phyloP scores from a whole-genome alignment of 768 basidiomycete genomes.

The Phallus indusiatus region DNA sequence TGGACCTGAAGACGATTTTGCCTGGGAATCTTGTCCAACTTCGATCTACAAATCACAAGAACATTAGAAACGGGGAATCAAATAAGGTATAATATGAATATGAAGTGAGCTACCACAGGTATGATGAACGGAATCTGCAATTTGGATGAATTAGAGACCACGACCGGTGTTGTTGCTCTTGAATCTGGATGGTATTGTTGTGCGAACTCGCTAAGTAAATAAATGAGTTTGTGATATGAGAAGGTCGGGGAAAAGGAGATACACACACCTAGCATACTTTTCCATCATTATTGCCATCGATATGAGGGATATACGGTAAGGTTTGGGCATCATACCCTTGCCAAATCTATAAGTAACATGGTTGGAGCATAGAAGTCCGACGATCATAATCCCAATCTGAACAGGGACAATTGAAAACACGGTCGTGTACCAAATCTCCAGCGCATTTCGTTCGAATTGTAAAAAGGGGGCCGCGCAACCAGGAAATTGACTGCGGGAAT shows the following conservation, averaged over 20 bases:
- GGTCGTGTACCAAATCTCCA: conserved; percentile 56
- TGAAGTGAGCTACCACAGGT: too few relatives aligned
- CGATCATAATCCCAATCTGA: conserved; percentile 55
- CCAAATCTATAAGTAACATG: conserved; percentile 83
- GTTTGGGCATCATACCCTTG: conserved; percentile 83
- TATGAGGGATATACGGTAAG: conserved; percentile 45
- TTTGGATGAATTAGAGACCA: neutral
- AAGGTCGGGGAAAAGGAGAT: too few relatives aligned
- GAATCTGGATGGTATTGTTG: neutral
- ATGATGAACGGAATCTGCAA: too few relatives aligned
- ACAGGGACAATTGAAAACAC: conserved; percentile 60
- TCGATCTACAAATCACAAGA: too few relatives aligned
- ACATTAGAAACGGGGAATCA: too few relatives aligned
- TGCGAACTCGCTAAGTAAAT: neutral
- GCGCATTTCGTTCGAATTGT: conserved; percentile 42
- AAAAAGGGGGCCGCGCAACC: conserved; percentile 66
- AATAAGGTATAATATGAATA: too few relatives aligned
- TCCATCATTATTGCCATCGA: neutral
- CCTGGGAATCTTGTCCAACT: too few relatives aligned
- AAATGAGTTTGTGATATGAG: too few relatives aligned
- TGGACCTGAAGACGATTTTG: too few relatives aligned
- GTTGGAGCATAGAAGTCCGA: conserved; percentile 63
- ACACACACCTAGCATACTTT: neutral
- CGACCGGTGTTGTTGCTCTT: neutral
- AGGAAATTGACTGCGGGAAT: conserved; percentile 57